Evolutionary conservation across 129 eudicot species (phyloP), one percentile per base, ranked within the genome.

Genomic region (Chrysanthemum lavandulifolium): DNA sequence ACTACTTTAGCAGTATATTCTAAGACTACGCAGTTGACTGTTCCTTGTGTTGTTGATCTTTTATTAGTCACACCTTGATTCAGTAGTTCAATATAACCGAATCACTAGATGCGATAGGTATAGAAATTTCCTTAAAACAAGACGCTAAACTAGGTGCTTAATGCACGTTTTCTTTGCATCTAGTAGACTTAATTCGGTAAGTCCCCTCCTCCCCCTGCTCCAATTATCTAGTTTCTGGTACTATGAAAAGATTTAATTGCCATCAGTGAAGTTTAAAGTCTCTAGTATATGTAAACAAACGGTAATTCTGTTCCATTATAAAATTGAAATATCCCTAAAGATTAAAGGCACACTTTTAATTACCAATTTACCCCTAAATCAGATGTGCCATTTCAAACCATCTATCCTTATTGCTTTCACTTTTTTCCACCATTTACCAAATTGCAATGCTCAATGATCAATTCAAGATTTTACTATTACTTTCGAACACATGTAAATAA

Each of bases 41-140:
- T 25, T 25, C 29, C 29, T 31, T 3, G 10, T 10, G 14, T 1
- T 2, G 18, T 53, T 70, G 40, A 56, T 10, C 10, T 13, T 15
- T 54, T 31, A 33, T 54, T 53, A 10, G 33, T 31, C 52, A 53
- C 36, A 49, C 55, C 53, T 64, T 63, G n/a, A 29, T 62, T 64
- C 71, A 51, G 45, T 74, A 31, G 16, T 51, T 74, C 21, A 23
- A 2, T 12, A 18, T 16, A 53, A 63, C 23, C 71, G 52, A 10
- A 63, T 6, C 63, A 50, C 52, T 10, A 16, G 6, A 74, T 51
- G n/a, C 31, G 15, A 51, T 47, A 43, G 49, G 73, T 29, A 68
- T 27, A 47, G 15, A 14, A n/a, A 12, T 1, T 23, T 33, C 18
- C 72, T 18, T 48, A 6, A 9, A 13, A 64, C 51, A 3, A 2